Conservation (phyloP, 192 early-diverging fungal species). For the Rhizophlyctis rosea region DNA sequence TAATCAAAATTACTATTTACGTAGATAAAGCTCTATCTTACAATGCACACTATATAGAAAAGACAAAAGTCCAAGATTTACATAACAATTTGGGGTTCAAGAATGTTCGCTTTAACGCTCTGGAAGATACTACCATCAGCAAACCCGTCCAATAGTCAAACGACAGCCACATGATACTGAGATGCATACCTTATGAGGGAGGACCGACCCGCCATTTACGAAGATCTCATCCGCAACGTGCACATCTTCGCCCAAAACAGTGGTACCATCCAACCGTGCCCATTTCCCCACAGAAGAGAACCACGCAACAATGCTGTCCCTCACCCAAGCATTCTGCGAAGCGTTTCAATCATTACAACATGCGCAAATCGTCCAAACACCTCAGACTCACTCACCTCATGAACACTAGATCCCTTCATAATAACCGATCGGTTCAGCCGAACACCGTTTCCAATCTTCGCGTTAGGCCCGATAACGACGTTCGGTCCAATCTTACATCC, state of each 20-base stretch:
- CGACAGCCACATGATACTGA: not conserved
- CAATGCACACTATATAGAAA: not conserved
- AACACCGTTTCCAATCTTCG: slow-evolving; percentile 89
- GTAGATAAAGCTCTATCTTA: not conserved
- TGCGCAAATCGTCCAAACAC: no score
- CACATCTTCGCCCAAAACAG: slow-evolving; percentile 98
- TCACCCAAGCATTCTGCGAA: slow-evolving; percentile 78
- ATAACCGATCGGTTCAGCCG: slow-evolving; percentile 85
- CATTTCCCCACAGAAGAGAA: slow-evolving; percentile 91
- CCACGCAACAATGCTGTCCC: slow-evolving; percentile 94
- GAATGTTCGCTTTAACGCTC: slow-evolving; percentile 34
- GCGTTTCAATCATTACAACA: no score
- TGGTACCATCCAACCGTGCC: slow-evolving; percentile 87
- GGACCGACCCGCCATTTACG: slow-evolving; percentile 47
- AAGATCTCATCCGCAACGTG: slow-evolving; percentile 80
- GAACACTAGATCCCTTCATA: slow-evolving; percentile 76
- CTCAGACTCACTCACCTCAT: slow-evolving; percentile 42
- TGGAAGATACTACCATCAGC: no score
- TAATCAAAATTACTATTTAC: not conserved
- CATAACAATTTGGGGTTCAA: slow-evolving; percentile 40
- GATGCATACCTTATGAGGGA: slow-evolving; percentile 50
- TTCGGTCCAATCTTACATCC: slow-evolving; percentile 96
- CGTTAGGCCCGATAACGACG: slow-evolving; percentile 92
- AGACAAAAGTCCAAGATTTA: slow-evolving; percentile 7
- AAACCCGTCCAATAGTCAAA: no score